Percentiles rank a stretch among this genome's conserved stretches.
Conservation (phyloP, 2,329 filamentous ascomycete species). For the Aspergillus sp. region DNA sequence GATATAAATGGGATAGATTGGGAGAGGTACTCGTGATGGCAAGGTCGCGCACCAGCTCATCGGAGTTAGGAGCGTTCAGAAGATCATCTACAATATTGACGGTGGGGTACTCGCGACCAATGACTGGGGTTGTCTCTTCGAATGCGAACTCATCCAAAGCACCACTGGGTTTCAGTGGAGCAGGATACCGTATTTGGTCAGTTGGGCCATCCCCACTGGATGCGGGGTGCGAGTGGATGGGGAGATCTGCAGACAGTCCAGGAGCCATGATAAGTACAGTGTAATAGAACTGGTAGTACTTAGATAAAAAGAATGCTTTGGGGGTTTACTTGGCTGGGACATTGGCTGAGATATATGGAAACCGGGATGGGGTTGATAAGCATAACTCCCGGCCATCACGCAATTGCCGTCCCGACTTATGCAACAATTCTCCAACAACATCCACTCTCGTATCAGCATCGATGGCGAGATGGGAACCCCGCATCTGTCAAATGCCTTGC, state of each 20-base stretch:
- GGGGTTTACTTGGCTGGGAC: neutral
- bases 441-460: neutral
- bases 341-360: neutral
- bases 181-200: slow-evolving; percentile 16
- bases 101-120: slow-evolving; percentile 45
- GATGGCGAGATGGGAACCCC: neutral
- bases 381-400: neutral
- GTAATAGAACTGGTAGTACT: neutral
- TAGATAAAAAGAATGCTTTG: too few species aligned
- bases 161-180: slow-evolving; percentile 37
- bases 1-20: too few species aligned
- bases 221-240: slow-evolving; percentile 3
- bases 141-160: slow-evolving; percentile 43
- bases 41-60: slow-evolving; percentile 65
- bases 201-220: neutral
- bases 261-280: neutral
- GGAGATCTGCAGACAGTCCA: neutral
- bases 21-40: slow-evolving; percentile 61
- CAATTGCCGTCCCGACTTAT: neutral
- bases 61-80: slow-evolving; percentile 62
- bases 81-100: slow-evolving; percentile 52
- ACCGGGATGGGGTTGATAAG: neutral
- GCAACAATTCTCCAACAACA: neutral
- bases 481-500: neutral
- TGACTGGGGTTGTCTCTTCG: slow-evolving; percentile 46